Base-by-base conservation (phyloP, 345 rosid species). In the Corchorus capsularis region DNA sequence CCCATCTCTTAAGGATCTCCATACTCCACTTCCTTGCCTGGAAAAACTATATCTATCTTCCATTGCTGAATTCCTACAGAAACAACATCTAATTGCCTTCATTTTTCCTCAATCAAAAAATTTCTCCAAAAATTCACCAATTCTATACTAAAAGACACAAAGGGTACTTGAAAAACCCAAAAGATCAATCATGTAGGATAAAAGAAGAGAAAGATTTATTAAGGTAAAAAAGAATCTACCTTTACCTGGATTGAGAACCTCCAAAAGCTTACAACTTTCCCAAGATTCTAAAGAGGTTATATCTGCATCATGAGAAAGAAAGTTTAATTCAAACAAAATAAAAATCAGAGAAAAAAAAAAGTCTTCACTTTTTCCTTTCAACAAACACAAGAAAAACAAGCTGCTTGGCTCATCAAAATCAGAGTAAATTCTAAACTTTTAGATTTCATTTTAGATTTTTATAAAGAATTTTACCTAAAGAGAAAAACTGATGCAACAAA, bases 1-100 rank as follows among this genome's bases (percentile, higher is more conserved):
- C 20, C 77, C 87, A 74, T 82, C 86, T 63, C 71, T 73, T 54
- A 78, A 47, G 19, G 87, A 82, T 57, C 85, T 82, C 84, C 89
- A 85, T 34, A 79, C 68, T 19, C 82, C 86, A 72, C 83, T 75
- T 16, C 79, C 79, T 16, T 78, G 79, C 71, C 79, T 78, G 16
- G 41, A 43, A 34, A 56, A 71, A 43, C 62, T 72, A 82, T 66
- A 62, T 32, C 74, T 74, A 70, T 76, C 73, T 78, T 84, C 87
- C 91, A 87, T 87, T 76, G 73, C 39, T 61, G n/a, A 68, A 15
- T 43, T 52, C 77, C 82, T 78, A 59, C 63, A 70, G 9, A 59
- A 41, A 53, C 72, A 63, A n/a, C n/a, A n/a, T n/a, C n/a, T n/a
- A n/a, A n/a, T n/a, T n/a, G n/a, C n/a, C n/a, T n/a, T n/a, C n/a